Evolutionary conservation across 75 land plant genomes (phyloP).

Genomic region (Pinus tabuliformis): DNA sequence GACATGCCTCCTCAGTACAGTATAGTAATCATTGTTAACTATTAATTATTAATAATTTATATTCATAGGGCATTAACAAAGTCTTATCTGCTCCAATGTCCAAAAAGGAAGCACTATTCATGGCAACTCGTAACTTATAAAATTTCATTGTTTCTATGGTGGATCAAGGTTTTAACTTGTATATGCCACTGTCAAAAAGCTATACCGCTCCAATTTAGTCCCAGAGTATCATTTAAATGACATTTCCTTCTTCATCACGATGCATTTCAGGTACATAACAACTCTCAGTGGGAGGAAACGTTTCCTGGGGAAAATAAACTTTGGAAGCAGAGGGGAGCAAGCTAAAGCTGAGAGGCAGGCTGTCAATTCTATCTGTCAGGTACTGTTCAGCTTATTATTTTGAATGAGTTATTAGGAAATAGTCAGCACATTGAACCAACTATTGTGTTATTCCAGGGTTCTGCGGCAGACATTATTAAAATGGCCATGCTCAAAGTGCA

Average conservation of each 20-base stretch:
- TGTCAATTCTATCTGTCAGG: slow-evolving; percentile 99
- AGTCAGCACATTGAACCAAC: neutral
- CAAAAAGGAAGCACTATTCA: too few relatives aligned
- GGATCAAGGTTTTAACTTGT: too few relatives aligned
- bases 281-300: slow-evolving; percentile 92
- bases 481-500: slow-evolving; percentile 87
- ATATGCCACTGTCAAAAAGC: too few relatives aligned
- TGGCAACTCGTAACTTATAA: too few relatives aligned
- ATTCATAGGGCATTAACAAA: too few relatives aligned
- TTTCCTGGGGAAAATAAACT: slow-evolving; percentile 81
- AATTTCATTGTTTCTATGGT: too few relatives aligned
- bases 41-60: too few relatives aligned
- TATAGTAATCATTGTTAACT: too few relatives aligned
- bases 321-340: slow-evolving; percentile 70
- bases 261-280: slow-evolving; percentile 59
- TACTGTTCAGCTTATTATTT: slow-evolving; percentile 9
- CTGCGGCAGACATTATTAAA: slow-evolving; percentile 98
- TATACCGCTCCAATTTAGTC: too few relatives aligned
- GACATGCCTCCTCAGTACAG: too few relatives aligned
- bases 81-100: too few relatives aligned
- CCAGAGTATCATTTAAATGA: too few relatives aligned
- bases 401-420: neutral
- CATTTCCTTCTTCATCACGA: neutral
- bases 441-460: slow-evolving; percentile 57
- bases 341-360: slow-evolving; percentile 98